A percentile compares a stretch with the other conserved stretches of the same genome.
Conservation (phyloP, 2,329 filamentous ascomycete species). For the Intubia oerlemansii region DNA sequence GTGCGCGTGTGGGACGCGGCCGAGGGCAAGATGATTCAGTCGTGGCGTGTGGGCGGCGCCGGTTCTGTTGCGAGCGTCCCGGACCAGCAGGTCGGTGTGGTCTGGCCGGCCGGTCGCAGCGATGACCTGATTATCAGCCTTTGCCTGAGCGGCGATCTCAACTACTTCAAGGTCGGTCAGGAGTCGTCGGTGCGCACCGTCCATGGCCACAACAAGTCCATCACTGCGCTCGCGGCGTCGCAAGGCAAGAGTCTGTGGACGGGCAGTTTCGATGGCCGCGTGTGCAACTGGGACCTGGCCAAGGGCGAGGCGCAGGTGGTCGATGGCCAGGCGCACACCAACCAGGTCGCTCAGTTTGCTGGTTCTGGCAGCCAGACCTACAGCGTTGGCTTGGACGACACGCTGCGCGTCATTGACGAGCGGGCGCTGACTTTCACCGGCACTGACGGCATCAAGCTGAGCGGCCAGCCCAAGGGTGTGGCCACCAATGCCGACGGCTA, state of each 20-base stretch:
- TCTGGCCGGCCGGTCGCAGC: conserved; percentile 62
- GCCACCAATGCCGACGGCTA: conserved; percentile 26
- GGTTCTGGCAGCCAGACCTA: conserved; percentile 45
- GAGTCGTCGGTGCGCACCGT: conserved; percentile 49
- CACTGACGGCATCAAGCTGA: conserved; percentile 34
- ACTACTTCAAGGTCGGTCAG: conserved; percentile 60
- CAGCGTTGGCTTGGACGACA: conserved; percentile 89
- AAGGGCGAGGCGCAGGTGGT: conserved; percentile 47
- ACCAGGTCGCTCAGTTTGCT: conserved; percentile 64
- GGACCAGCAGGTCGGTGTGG: conserved; percentile 86
- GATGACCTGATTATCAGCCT: conserved; percentile 83
- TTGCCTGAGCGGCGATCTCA: conserved; percentile 72
- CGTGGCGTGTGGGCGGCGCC: conserved; percentile 67
- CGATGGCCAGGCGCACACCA: conserved; percentile 65
- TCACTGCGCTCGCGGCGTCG: conserved; percentile 50
- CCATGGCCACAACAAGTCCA: conserved; percentile 76
- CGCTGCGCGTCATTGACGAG: conserved; percentile 57
- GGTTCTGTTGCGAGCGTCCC: conserved; percentile 42
- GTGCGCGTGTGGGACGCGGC: conserved; percentile 89
- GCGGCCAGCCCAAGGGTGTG: conserved; percentile 63
- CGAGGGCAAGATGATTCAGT: conserved; percentile 52
- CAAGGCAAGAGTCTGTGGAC: conserved; percentile 55
- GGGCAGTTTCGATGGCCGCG: conserved; percentile 77
- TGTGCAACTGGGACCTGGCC: conserved; percentile 64
- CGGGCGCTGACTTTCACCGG: conserved; percentile 57